Evolutionary conservation across 2,329 filamentous ascomycete species (phyloP).

Genomic region (Penicillium sclerotiorum): DNA sequence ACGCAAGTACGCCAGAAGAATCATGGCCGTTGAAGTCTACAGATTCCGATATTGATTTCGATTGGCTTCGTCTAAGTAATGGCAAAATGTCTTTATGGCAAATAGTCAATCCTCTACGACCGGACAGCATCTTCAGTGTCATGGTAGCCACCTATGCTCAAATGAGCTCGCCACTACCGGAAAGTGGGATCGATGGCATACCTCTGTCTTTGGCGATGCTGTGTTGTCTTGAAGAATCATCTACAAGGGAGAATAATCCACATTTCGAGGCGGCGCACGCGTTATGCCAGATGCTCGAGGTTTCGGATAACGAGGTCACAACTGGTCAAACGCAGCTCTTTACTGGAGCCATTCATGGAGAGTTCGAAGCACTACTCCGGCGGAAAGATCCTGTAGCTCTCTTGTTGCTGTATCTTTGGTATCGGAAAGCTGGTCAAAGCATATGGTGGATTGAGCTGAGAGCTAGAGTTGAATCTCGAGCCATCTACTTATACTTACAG

Average conservation of each 20-base stretch:
- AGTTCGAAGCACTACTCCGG: slow-evolving; percentile 37
- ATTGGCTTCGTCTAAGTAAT: slow-evolving; percentile 61
- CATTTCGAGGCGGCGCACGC: slow-evolving; percentile 46
- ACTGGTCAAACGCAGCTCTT: slow-evolving; percentile 37
- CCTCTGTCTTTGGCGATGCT: slow-evolving; percentile 20
- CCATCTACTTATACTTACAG: slow-evolving; percentile 45
- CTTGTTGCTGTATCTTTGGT: slow-evolving; percentile 49
- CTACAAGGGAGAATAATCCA: slow-evolving; percentile 38
- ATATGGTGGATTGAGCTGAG: slow-evolving; percentile 52
- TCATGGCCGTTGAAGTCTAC: slow-evolving; percentile 59
- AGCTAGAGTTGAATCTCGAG: slow-evolving; percentile 46
- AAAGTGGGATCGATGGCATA: slow-evolving; percentile 25
- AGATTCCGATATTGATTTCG: slow-evolving; percentile 51
- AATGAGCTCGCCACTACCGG: slow-evolving; percentile 39
- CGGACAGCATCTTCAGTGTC: slow-evolving; percentile 51
- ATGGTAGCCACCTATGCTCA: slow-evolving; percentile 37
- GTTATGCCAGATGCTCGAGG: slow-evolving; percentile 32
- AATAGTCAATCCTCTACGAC: slow-evolving; percentile 47
- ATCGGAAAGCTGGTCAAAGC: slow-evolving; percentile 41
- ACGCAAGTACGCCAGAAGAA: slow-evolving; percentile 45
- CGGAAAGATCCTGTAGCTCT: slow-evolving; percentile 43
- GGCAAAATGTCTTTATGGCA: slow-evolving; percentile 52
- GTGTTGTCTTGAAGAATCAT: slow-evolving; percentile 30
- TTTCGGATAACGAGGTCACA: slow-evolving; percentile 31
- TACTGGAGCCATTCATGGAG: slow-evolving; percentile 34